Base-by-base conservation (phyloP, 169 alveolate species). In the Sarcocystis neurona region DNA sequence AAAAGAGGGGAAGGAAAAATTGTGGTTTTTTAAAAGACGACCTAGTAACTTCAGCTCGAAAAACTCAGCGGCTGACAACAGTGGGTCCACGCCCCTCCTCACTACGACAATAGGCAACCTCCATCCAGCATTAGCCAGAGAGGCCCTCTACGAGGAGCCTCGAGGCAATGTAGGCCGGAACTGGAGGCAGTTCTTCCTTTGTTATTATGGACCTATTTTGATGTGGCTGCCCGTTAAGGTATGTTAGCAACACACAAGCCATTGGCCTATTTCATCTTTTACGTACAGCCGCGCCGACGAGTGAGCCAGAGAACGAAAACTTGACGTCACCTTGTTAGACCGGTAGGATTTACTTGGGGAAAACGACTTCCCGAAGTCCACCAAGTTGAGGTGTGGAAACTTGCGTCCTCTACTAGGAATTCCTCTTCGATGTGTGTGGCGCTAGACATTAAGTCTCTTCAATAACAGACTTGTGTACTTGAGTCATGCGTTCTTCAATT, bases 141-240 rank as follows among this genome's bases (percentile, higher is more conserved):
- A 90, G 46, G 89, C 89, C 68, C 60, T 90, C 56, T 86, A 80
- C 79, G 89, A 90, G 23, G 95, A 93, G 84, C 95, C 95, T 8
- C 46, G 90, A 46, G 96, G 96, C 30, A 90, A 84, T 41, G 96
- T 94, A 32, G 96, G 96, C 43, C 90, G 95, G 8, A 48, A 87
- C 10, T 92, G 95, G 79, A 66, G 95, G 34, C 60, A 86, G 70
- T 80, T 92, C 79, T 92, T 94, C 84, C 77, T 92, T 53, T 86
- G 90, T 66, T 90, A 92, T 82, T 88, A 90, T 70, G 94, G 96
- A 34, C 94, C 94, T 0, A 34, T 92, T 75, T 70, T 94, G 78
- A 90, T 92, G 85, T 82, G 89, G 46, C 85, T 84, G 66, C 79
- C 89, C 32, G 94, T 90, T 68, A 92, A 93, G 90, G 86, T 92